phyloP scores from a whole-genome alignment of 2,329 filamentous ascomycete species.

The Alternaria sp. region DNA sequence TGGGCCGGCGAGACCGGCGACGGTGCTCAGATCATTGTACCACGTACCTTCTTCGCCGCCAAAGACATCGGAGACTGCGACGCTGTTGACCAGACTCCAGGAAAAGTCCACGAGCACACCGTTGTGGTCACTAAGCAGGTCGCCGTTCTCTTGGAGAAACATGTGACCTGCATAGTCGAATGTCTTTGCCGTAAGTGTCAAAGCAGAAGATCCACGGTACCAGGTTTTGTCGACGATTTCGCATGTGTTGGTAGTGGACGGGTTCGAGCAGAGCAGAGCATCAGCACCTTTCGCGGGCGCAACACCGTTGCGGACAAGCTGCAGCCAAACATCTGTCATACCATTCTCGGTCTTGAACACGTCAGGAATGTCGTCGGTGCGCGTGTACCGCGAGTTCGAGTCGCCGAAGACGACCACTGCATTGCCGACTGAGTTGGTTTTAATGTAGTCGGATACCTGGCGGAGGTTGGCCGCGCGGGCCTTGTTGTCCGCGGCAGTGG shows the following conservation, averaged over 20 bases:
- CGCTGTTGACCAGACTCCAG: conserved; percentile 27
- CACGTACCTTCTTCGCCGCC: conserved; percentile 62
- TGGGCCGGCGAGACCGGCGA: conserved; percentile 47
- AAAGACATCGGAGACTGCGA: conserved; percentile 50
- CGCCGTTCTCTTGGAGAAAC: conserved; percentile 67
- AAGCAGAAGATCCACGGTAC: conserved; percentile 62
- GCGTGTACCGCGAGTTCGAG: conserved; percentile 71
- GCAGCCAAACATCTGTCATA: conserved; percentile 68
- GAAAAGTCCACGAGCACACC: conserved; percentile 66
- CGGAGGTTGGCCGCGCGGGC: conserved; percentile 68
- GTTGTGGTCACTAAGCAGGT: conserved; percentile 71
- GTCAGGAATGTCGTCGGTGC: conserved; percentile 61
- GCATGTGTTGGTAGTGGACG: conserved; percentile 61
- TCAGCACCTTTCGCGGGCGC: conserved; percentile 34
- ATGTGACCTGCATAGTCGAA: conserved; percentile 65
- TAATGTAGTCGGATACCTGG: conserved; percentile 68
- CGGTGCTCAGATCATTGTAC: conserved; percentile 64
- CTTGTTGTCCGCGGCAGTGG: conserved; percentile 60
- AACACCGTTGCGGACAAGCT: conserved; percentile 54
- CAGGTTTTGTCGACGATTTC: conserved; percentile 75
- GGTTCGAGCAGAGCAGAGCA: conserved; percentile 64
- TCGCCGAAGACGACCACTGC: conserved; percentile 72
- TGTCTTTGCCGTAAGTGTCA: conserved; percentile 58
- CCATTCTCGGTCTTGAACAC: conserved; percentile 62
- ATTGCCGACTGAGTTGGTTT: conserved; percentile 65